Evolutionary conservation across 164 flowering plant genomes (phyloP).

Genomic region (Tinospora cordifolia): DNA sequence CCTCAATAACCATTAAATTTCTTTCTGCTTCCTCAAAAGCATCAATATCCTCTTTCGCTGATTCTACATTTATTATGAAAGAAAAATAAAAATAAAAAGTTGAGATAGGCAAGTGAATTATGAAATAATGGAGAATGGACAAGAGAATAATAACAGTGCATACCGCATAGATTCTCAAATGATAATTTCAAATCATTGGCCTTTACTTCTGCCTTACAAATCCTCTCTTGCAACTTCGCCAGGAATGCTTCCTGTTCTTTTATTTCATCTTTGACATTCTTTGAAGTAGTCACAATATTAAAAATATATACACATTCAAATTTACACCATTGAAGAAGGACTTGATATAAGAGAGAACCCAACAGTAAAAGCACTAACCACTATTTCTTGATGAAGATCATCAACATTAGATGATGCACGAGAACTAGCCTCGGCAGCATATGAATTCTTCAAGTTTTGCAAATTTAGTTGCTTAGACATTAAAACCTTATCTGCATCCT

Average conservation of each 20-base stretch:
- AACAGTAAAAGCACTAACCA: conserved; percentile 42
- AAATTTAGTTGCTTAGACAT: conserved; percentile 37
- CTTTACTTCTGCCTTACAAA: conserved; percentile 45
- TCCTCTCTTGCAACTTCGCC: conserved; percentile 30
- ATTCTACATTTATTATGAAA: conserved; percentile 38
- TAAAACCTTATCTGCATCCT: conserved; percentile 38
- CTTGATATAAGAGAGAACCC: not conserved
- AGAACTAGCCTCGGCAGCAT: conserved; percentile 35
- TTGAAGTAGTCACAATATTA: conserved; percentile 8
- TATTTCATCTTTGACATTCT: conserved; percentile 57
- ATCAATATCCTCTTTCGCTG: conserved; percentile 65
- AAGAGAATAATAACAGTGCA: conserved; percentile 11
- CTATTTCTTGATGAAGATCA: conserved; percentile 64
- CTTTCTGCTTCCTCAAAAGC: conserved; percentile 58
- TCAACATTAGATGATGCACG: conserved; percentile 42
- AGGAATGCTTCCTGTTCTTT: conserved; percentile 36
- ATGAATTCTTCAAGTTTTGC: conserved; percentile 51
- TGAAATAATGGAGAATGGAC: not conserved
- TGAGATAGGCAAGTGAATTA: not conserved
- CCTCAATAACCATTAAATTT: conserved; percentile 44
- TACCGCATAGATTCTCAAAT: conserved; percentile 65
- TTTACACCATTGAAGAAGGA: not conserved
- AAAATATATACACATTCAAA: conserved; percentile 2
- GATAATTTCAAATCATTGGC: conserved; percentile 43
- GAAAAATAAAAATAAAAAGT: not conserved